Base-by-base conservation (phyloP, 2,329 filamentous ascomycete genomes). In the Colletotrichum sp. region DNA sequence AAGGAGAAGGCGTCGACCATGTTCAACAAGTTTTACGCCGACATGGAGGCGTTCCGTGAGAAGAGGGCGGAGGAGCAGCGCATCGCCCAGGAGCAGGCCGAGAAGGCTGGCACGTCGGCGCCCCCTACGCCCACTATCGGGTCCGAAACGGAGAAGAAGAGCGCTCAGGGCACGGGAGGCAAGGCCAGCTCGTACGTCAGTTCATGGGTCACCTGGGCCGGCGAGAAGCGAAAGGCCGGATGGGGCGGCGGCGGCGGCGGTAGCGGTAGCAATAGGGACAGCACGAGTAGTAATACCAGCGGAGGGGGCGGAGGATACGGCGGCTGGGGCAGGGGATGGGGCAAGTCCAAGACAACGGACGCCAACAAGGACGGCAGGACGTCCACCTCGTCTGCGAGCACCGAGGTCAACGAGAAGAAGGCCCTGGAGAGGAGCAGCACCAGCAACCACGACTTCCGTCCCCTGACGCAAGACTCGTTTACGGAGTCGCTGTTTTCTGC, bases 21-120 rank as follows among this genome's bases (percentile, higher is more conserved):
- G 48, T 95, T 98, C 84, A 97, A 94, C 83, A 96, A 92, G 80
- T 88, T 98, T 32, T 98, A 97, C 88, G 91, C 95, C 0, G 96
- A 98, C 79, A 94, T 98, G 85, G 96, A 98, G 84, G 81, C 82
- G 83, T 84, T 89, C 80, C 80, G 87, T 69, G 85, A 90, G 82
- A 78, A 86, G 71, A 79, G 88, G 52, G 79, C 82, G 64, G 80
- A 90, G 78, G 81, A 89, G 79, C 4, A 79, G 81, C 80, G 79
- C 80, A 77, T 78, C 56, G 79, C 64, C 73, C 75, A 75, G 4
- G 77, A 77, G 5, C 30, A 73, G 56, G 62, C 73, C 65, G 73
- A 77, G 73, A 76, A 78, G 67, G 70, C 71, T 52, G 70, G 69
- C 59, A 71, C 68, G 58, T 28, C 71, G 26, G 66, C 65, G 69